Evolutionary conservation across 345 rosid species (phyloP).

Genomic region (Raphanus raphanistrum): DNA sequence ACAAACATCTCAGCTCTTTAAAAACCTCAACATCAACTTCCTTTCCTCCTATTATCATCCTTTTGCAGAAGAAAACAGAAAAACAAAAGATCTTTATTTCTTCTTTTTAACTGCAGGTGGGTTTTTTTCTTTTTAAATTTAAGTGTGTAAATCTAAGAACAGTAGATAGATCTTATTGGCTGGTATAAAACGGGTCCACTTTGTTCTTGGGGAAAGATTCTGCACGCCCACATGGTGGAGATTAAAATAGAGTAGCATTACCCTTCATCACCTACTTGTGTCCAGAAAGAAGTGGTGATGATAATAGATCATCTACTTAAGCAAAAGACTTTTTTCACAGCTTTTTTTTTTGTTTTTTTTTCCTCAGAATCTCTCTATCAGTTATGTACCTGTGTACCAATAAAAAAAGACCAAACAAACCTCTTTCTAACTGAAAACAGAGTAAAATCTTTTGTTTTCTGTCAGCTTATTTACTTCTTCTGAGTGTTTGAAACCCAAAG

Average conservation of each 20-base stretch:
- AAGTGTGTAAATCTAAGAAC: conserved; percentile 16
- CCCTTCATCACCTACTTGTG: conserved; percentile 40
- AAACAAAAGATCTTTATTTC: conserved; percentile 12
- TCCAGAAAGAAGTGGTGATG: conserved; percentile 32
- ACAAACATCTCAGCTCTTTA: conserved; percentile 25
- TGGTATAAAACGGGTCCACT: conserved; percentile 39
- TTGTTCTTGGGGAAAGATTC: conserved; percentile 47
- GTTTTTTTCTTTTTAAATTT: not conserved
- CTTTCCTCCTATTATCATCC: not conserved
- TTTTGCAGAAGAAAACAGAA: conserved; percentile 29
- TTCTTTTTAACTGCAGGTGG: conserved; percentile 11
- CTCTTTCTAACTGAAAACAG: conserved; percentile 29
- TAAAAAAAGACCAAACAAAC: conserved; percentile 31
- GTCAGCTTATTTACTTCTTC: conserved; percentile 21
- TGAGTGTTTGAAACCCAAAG: conserved; percentile 33
- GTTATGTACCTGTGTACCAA: conserved; percentile 25
- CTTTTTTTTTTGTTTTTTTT: not conserved
- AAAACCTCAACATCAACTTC: conserved; percentile 8
- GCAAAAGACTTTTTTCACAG: conserved; percentile 19
- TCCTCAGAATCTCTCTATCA: conserved; percentile 17
- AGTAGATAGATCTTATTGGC: conserved; percentile 40
- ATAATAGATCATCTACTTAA: conserved; percentile 23
- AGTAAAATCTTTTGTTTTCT: conserved; percentile 26
- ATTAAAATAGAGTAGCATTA: conserved; percentile 31
- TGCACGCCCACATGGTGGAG: conserved; percentile 45